These are phyloP conservation scores for Hibiscus syriacus DNA, from an alignment of 345 rosid genomes.

Conservation along the genomic window DNA sequence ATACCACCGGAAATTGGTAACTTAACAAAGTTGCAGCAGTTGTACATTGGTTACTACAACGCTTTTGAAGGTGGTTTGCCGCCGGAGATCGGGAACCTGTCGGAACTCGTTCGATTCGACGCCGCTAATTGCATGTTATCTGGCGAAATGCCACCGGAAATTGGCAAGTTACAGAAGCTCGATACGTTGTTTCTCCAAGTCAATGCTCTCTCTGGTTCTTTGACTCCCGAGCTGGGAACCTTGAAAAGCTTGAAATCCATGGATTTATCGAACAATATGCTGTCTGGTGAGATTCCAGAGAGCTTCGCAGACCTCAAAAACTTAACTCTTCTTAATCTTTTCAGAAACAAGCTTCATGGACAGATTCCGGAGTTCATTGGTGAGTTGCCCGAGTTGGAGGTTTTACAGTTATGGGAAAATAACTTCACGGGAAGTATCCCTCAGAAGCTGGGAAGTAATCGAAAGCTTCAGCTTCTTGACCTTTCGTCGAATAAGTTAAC, in stretches of 20 bases:
- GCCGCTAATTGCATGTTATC: constrained; percentile 59
- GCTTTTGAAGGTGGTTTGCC: constrained; percentile 54
- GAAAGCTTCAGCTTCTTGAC: constrained; percentile 51
- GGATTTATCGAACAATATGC: constrained; percentile 81
- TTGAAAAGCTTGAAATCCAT: constrained; percentile 65
- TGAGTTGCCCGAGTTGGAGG: constrained; percentile 63
- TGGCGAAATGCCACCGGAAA: constrained; percentile 63
- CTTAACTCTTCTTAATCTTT: constrained; percentile 65
- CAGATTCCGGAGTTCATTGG: constrained; percentile 74
- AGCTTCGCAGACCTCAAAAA: constrained; percentile 52
- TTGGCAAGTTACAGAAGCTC: constrained; percentile 59
- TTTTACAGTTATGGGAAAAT: constrained; percentile 90
- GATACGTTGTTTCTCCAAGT: constrained; percentile 85
- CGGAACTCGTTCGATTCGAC: constrained; percentile 55
- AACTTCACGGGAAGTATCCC: constrained; percentile 80
- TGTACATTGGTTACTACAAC: constrained; percentile 83
- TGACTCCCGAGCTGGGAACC: constrained; percentile 49
- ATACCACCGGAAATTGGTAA: constrained; percentile 79
- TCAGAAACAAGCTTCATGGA: constrained; percentile 78
- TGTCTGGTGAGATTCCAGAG: constrained; percentile 64
- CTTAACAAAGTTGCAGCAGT: constrained; percentile 47
- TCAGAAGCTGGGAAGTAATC: constrained; percentile 50
- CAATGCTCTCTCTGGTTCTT: constrained; percentile 51
- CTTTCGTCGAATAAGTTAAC: constrained; percentile 80
- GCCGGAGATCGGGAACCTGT: constrained; percentile 68